Percentiles rank a stretch among this genome's conserved stretches.
Evolutionary conservation across 2,329 filamentous ascomycete genomes (phyloP).

Genomic region (Colletotrichum liaoningense): DNA sequence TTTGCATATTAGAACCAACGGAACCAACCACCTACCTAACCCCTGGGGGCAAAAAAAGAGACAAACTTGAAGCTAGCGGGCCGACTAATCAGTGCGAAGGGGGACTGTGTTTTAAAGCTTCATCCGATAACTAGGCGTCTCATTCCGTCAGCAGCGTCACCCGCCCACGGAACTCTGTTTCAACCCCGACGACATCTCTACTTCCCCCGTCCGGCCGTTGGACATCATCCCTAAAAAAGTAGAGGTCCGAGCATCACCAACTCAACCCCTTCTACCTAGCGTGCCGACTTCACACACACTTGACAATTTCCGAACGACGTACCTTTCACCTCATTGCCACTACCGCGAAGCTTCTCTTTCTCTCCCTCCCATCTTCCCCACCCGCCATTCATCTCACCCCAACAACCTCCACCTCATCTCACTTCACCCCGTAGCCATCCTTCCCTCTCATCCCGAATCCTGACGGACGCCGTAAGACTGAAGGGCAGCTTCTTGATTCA

Average conservation of each 20-base stretch:
- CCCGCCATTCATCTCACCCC: neutral
- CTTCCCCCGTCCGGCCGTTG: constrained; percentile 32
- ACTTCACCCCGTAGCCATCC: neutral
- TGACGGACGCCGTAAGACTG: neutral
- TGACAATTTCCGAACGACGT: neutral
- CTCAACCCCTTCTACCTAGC: neutral
- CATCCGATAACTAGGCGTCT: constrained; percentile 26
- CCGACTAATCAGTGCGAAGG: constrained; percentile 15
- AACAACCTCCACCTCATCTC: neutral
- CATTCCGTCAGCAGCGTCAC: constrained; percentile 33
- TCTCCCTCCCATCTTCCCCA: neutral
- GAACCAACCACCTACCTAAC: neutral
- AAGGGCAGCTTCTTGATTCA: neutral
- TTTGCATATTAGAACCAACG: neutral
- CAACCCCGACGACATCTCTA: constrained; percentile 25
- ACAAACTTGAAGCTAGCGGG: constrained; percentile 10
- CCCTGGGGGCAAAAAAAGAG: neutral
- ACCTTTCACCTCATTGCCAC: neutral
- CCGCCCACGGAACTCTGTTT: constrained; percentile 33
- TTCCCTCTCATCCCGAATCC: neutral
- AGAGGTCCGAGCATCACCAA: constrained; percentile 26
- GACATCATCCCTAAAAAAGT: constrained; percentile 25
- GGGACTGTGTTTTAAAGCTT: constrained; percentile 22
- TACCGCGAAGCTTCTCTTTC: neutral
- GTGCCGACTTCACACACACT: constrained; percentile 14